These are phyloP conservation scores for Pseudomonodictys pantanalensis DNA, from an alignment of 495 filamentous ascomycete genomes.

Conservation along the genomic window DNA sequence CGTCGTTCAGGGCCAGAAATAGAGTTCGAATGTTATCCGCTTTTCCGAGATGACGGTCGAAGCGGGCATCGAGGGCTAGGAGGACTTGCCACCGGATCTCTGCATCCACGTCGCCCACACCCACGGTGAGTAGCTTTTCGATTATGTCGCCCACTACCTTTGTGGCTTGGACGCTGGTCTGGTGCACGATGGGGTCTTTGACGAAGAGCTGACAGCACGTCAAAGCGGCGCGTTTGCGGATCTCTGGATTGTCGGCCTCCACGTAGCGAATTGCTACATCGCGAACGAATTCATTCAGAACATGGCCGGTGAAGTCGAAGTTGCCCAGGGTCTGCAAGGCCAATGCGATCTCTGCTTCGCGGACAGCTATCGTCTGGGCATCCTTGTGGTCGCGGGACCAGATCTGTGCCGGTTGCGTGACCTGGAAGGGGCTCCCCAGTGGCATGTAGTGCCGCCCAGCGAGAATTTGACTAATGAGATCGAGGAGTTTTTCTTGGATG, in stretches of 20 bases:
- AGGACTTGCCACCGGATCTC: constrained; percentile 86
- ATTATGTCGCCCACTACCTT: constrained; percentile 97
- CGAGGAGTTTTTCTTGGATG: constrained; percentile 89
- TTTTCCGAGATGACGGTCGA: constrained; percentile 90
- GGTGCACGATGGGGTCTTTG: constrained; percentile 92
- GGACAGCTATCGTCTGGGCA: constrained; percentile 64
- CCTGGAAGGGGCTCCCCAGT: constrained; percentile 76
- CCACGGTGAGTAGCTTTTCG: constrained; percentile 89
- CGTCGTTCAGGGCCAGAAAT: constrained; percentile 96
- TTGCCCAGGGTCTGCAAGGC: constrained; percentile 90
- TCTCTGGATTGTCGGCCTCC: constrained; percentile 89
- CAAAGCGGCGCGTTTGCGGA: constrained; percentile 88
- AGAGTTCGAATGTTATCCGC: constrained; percentile 93
- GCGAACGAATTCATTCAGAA: constrained; percentile 95
- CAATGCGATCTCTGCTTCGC: constrained; percentile 84
- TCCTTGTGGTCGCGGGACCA: constrained; percentile 85
- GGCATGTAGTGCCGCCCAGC: constrained; percentile 89
- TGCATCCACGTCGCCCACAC: constrained; percentile 84
- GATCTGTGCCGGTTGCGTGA: constrained; percentile 59
- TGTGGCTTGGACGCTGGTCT: constrained; percentile 92
- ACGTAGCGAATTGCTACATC: constrained; percentile 98
- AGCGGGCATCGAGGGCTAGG: constrained; percentile 82
- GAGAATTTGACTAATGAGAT: constrained; percentile 91
- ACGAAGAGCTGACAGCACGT: constrained; percentile 98
- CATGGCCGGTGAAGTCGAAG: constrained; percentile 93